phyloP scores from a whole-genome alignment of 805 yeast species.

The Candida orba region DNA sequence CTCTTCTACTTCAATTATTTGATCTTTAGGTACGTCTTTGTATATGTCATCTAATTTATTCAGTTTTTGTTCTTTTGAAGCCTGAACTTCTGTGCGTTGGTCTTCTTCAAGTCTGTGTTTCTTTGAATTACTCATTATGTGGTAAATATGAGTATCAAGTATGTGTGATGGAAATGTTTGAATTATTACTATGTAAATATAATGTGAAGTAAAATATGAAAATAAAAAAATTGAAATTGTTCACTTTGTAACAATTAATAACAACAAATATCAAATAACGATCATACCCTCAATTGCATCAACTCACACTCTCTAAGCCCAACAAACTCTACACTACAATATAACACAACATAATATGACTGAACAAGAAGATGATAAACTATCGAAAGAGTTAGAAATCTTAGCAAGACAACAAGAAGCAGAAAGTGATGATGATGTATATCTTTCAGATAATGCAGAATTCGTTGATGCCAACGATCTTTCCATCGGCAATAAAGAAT shows the following conservation, averaged over 20 bases:
- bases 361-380: neutral
- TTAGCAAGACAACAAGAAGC: slow-evolving; percentile 20
- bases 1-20: slow-evolving; percentile 14
- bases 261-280: no score
- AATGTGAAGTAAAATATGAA: no score
- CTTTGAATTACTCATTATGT: neutral
- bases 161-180: no score
- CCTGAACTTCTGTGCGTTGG: no score
- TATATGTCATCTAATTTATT: neutral
- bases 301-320: no score
- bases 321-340: no score
- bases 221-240: no score
- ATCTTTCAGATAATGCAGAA: slow-evolving; percentile 35
- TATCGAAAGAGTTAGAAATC: slow-evolving; percentile 11
- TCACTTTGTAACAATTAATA: no score
- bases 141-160: neutral
- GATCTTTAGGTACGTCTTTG: slow-evolving; percentile 8
- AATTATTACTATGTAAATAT: no score
- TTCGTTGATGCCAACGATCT: slow-evolving; percentile 39
- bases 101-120: slow-evolving; percentile 1
- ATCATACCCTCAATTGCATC: no score
- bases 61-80: neutral
- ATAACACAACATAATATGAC: neutral
- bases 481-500: slow-evolving; percentile 48
- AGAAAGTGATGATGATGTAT: slow-evolving; percentile 32